Evolutionary conservation across 495 filamentous ascomycete genomes (phyloP).

Genomic region (Tuber aestivum): DNA sequence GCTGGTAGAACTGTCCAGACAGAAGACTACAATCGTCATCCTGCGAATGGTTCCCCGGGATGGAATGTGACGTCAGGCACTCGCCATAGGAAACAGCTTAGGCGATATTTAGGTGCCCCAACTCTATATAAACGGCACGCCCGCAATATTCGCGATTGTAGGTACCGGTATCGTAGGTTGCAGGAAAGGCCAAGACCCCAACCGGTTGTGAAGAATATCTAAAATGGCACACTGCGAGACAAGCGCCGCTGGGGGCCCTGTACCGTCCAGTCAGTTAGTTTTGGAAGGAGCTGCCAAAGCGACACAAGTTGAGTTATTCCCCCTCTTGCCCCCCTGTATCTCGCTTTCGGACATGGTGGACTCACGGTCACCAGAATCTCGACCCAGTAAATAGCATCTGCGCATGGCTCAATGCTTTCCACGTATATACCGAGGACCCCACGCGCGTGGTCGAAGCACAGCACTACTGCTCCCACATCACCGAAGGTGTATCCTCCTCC

Average conservation of each 20-base stretch:
- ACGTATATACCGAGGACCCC: constrained; percentile 67
- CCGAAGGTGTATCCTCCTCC: constrained; percentile 50
- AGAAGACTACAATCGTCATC: background rate
- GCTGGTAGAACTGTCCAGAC: background rate
- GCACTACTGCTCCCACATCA: constrained; percentile 79
- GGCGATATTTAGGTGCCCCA: background rate
- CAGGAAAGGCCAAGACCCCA: background rate
- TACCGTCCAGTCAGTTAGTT: background rate
- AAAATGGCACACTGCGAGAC: background rate
- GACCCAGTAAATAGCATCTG: constrained; percentile 69
- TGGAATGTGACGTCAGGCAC: constrained; percentile 5
- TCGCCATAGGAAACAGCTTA: background rate
- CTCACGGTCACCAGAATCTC: constrained; percentile 54
- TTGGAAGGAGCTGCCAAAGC: background rate
- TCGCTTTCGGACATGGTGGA: background rate
- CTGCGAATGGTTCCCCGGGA: too few relatives aligned
- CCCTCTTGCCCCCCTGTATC: background rate
- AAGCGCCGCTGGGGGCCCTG: background rate
- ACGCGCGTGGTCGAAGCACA: constrained; percentile 66
- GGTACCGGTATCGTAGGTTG: background rate
- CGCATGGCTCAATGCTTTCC: constrained; percentile 80
- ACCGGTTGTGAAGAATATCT: background rate
- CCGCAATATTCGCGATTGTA: background rate
- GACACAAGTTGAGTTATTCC: background rate
- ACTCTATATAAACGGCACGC: background rate